These are phyloP conservation scores for Phaeosphaeriaceae sp. DNA, from an alignment of 2,329 filamentous ascomycete species.

Conservation along the genomic window DNA sequence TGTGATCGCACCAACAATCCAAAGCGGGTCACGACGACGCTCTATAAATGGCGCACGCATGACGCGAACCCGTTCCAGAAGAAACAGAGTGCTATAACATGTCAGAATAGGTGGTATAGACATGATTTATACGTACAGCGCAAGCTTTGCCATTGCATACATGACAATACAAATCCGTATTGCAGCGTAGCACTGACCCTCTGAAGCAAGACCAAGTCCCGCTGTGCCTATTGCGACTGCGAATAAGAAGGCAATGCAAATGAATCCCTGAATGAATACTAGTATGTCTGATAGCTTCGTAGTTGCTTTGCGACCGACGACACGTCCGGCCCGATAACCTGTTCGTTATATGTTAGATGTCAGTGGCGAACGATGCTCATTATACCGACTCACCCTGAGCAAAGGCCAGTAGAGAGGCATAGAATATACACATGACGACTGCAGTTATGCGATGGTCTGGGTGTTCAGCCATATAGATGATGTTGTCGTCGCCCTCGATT, in stretches of 20 bases:
- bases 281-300: slow-evolving; percentile 20
- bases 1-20: slow-evolving; percentile 32
- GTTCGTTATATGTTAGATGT: not conserved
- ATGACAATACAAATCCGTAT: slow-evolving; percentile 47
- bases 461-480: slow-evolving; percentile 11
- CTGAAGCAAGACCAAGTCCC: slow-evolving; percentile 35
- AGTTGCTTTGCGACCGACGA: slow-evolving; percentile 12
- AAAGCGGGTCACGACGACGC: slow-evolving; percentile 40
- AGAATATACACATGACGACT: slow-evolving; percentile 19
- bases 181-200: slow-evolving; percentile 36
- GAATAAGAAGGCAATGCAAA: slow-evolving; percentile 33
- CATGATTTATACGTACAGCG: slow-evolving; percentile 19
- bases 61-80: slow-evolving; percentile 48
- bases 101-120: not conserved
- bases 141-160: slow-evolving; percentile 42
- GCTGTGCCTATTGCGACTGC: slow-evolving; percentile 31
- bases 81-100: slow-evolving; percentile 40
- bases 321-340: slow-evolving; percentile 30
- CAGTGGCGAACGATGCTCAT: not conserved
- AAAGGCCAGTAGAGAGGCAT: slow-evolving; percentile 22
- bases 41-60: slow-evolving; percentile 38
- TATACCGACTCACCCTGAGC: slow-evolving; percentile 19
- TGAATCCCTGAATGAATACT: slow-evolving; percentile 25
- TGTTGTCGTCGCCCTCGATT: not conserved
- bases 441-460: slow-evolving; percentile 13